These are phyloP conservation scores for Lentinus brumalis DNA, from an alignment of 768 basidiomycete species.

Conservation along the genomic window DNA sequence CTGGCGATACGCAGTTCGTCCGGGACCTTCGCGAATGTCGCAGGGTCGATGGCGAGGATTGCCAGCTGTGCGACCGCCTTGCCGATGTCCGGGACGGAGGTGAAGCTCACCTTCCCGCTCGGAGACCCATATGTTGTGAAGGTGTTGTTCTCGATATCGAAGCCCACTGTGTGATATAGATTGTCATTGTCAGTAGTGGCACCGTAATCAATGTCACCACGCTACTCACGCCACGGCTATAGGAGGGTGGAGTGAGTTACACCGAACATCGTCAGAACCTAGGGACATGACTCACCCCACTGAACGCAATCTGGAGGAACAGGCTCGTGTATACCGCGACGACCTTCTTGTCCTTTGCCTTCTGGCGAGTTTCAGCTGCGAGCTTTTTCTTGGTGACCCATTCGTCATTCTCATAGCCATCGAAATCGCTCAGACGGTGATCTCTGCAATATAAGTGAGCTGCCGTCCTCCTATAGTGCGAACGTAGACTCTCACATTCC, in stretches of 20 bases:
- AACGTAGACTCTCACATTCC: background rate
- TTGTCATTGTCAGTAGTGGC: too few relatives aligned
- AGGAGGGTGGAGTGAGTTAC: background rate
- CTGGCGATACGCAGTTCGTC: conserved; percentile 23
- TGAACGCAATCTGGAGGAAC: conserved; percentile 19
- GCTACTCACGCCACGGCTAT: background rate
- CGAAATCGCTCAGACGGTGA: conserved; percentile 2
- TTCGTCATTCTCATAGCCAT: conserved; percentile 2
- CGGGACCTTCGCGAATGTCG: conserved; percentile 9
- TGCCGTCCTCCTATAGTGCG: background rate
- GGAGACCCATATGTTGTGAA: conserved; percentile 19
- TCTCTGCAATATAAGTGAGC: background rate
- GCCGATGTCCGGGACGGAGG: conserved; percentile 23
- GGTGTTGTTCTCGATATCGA: conserved; percentile 14
- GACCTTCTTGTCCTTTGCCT: conserved; percentile 17
- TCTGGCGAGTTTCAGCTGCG: background rate
- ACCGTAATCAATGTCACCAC: too few relatives aligned
- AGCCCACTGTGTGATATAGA: too few relatives aligned
- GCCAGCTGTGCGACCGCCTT: conserved; percentile 17
- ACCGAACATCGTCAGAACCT: background rate
- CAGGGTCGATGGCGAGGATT: conserved; percentile 14
- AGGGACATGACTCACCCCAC: conserved; percentile 9
- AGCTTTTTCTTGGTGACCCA: conserved; percentile 15
- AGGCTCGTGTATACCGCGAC: conserved; percentile 20
- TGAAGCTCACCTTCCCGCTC: conserved; percentile 10